A percentile compares a stretch with the other conserved stretches of the same genome.
Conservation (phyloP, 2,329 filamentous ascomycete genomes). For the Fusarium sp. region DNA sequence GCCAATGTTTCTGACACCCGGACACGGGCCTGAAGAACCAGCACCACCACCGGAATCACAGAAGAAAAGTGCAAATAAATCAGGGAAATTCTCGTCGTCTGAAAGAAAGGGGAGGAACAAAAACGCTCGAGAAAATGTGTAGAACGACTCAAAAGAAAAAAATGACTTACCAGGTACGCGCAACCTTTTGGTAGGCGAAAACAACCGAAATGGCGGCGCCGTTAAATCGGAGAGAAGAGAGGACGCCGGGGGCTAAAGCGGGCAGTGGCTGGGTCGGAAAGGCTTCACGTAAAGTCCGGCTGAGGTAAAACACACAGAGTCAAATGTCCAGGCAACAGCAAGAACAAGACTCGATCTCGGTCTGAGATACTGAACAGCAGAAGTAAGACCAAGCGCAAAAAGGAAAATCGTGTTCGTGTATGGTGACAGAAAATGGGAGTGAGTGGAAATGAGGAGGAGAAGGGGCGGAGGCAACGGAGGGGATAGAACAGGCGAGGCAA, state of each 20-base stretch:
- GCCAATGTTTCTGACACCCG: background rate
- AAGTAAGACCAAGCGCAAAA: background rate
- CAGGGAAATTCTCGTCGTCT: background rate
- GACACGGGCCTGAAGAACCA: slow-evolving; percentile 22
- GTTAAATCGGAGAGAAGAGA: slow-evolving; percentile 31
- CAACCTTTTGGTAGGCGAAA: slow-evolving; percentile 23
- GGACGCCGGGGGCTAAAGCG: slow-evolving; percentile 27
- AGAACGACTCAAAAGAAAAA: background rate
- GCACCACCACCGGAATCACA: slow-evolving; percentile 15
- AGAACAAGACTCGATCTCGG: background rate
- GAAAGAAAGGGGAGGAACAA: background rate
- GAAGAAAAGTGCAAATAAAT: background rate
- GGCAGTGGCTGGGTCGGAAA: slow-evolving; percentile 28
- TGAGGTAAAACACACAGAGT: slow-evolving; percentile 21
- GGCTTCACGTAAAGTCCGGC: slow-evolving; percentile 22
- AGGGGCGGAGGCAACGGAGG: slow-evolving; percentile 26
- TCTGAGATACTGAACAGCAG: background rate
- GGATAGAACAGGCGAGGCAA: slow-evolving; percentile 28
- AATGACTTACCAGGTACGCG: slow-evolving; percentile 17
- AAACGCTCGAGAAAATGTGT: background rate
- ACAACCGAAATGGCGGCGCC: slow-evolving; percentile 34
- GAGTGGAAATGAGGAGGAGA: slow-evolving; percentile 24
- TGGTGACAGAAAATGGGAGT: slow-evolving; percentile 15
- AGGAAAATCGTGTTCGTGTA: slow-evolving; percentile 7
- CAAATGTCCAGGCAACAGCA: slow-evolving; percentile 16